Conservation (phyloP, 164 flowering plant genomes). For the Piper betle region DNA sequence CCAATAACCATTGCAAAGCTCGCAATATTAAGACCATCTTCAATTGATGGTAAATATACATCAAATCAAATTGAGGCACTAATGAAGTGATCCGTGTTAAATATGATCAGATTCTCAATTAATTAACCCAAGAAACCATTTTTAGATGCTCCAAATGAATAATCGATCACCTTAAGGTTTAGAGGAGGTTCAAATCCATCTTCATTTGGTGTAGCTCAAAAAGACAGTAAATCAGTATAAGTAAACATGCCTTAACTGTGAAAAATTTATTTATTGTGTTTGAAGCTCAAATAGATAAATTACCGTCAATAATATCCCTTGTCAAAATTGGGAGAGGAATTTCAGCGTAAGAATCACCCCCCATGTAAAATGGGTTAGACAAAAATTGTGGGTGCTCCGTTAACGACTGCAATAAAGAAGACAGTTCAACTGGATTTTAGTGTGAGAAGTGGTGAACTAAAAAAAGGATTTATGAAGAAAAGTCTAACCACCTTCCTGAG, state of each 20-base stretch:
- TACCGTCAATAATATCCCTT: conserved; percentile 61
- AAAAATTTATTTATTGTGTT: background rate
- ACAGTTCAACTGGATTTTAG: background rate
- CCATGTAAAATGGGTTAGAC: conserved; percentile 50
- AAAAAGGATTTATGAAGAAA: background rate
- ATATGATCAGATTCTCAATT: too few relatives aligned
- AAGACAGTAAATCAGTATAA: background rate
- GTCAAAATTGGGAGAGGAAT: conserved; percentile 89
- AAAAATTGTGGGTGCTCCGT: conserved; percentile 55
- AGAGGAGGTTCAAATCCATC: conserved; percentile 44
- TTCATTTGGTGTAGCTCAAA: conserved; percentile 36
- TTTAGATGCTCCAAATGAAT: too few relatives aligned
- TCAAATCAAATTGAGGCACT: too few relatives aligned
- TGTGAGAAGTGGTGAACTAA: background rate
- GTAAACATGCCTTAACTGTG: too few relatives aligned
- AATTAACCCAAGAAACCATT: too few relatives aligned
- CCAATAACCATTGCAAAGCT: conserved; percentile 25
- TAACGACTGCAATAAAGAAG: conserved; percentile 52
- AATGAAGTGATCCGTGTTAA: too few relatives aligned
- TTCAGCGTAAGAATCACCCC: conserved; percentile 97
- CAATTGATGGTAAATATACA: background rate
- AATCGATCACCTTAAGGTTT: conserved; percentile 52
- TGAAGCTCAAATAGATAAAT: background rate
- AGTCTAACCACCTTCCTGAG: conserved; percentile 53
- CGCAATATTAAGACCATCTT: background rate